phyloP scores from a whole-genome alignment of 108 stramenopile species.

The Asterionellopsis glacialis region DNA sequence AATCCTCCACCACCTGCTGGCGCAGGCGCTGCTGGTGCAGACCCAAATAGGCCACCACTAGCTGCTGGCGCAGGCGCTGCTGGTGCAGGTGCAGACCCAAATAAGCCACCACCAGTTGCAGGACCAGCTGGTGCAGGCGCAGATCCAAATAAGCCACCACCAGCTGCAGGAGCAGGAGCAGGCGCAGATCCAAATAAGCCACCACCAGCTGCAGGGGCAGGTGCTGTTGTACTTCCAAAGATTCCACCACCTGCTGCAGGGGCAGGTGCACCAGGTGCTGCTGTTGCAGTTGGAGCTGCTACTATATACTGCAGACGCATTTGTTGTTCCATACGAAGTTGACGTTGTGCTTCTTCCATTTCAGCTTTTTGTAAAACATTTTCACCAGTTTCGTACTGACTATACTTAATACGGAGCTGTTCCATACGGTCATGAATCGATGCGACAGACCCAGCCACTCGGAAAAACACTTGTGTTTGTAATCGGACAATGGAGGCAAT shows the following conservation, averaged over 20 bases:
- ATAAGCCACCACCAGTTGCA: slow-evolving; percentile 21
- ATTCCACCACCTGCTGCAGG: slow-evolving; percentile 39
- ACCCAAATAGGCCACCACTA: slow-evolving; percentile 14
- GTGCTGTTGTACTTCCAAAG: slow-evolving; percentile 42
- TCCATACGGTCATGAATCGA: slow-evolving; percentile 50
- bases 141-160: slow-evolving; percentile 48
- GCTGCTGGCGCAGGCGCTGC: slow-evolving; percentile 18
- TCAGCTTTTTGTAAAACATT: slow-evolving; percentile 66
- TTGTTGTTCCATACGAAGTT: slow-evolving; percentile 46
- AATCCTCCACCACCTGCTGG: slow-evolving; percentile 25
- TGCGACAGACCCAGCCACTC: slow-evolving; percentile 37
- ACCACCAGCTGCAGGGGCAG: slow-evolving; percentile 41
- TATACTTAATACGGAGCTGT: slow-evolving; percentile 39
- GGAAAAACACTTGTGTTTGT: slow-evolving; percentile 51
- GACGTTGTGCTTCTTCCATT: slow-evolving; percentile 40
- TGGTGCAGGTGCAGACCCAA: slow-evolving; percentile 16
- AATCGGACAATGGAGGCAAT: slow-evolving; percentile 29
- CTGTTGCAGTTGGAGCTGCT: slow-evolving; percentile 22
- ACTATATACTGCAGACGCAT: slow-evolving; percentile 38
- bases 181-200: slow-evolving; percentile 54
- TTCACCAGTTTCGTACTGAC: slow-evolving; percentile 15
- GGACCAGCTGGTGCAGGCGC: slow-evolving; percentile 12
- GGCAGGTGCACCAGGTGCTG: slow-evolving; percentile 49
- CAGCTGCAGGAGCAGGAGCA: slow-evolving; percentile 17
- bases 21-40: slow-evolving; percentile 14